Evolutionary conservation across 1,139 yeast species (phyloP).

Genomic region (Diutina pseudorugosa): DNA sequence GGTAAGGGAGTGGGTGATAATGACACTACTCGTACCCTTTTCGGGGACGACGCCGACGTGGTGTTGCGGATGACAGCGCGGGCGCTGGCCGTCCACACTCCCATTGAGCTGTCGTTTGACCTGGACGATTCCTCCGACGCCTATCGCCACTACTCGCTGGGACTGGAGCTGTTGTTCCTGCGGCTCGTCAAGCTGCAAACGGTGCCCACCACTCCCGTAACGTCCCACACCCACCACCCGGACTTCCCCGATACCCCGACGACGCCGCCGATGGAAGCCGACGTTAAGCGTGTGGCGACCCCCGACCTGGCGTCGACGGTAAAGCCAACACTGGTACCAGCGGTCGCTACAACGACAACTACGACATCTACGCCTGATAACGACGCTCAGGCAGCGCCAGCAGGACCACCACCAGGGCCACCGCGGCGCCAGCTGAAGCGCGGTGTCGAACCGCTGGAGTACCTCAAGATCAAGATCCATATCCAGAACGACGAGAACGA

Average conservation of each 20-base stretch:
- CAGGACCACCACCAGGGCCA: background rate
- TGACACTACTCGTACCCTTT: background rate
- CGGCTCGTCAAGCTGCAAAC: background rate
- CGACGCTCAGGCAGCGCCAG: background rate
- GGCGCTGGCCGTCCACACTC: background rate
- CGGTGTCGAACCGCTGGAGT: slow-evolving; percentile 8
- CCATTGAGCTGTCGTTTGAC: background rate
- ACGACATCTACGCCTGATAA: too few relatives aligned
- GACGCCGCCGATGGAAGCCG: background rate
- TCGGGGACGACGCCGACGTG: background rate
- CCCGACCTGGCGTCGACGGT: background rate
- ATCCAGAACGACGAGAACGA: slow-evolving; percentile 22
- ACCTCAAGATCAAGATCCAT: slow-evolving; percentile 20
- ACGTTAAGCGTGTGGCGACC: background rate
- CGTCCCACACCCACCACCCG: background rate
- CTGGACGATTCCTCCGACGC: background rate
- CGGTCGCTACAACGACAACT: background rate
- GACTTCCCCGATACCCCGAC: slow-evolving; percentile 1
- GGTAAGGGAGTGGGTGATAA: background rate
- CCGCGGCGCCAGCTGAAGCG: background rate
- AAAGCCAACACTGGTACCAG: background rate
- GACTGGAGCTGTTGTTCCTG: background rate
- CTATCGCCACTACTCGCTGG: background rate
- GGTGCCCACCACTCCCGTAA: background rate
- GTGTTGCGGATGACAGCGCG: background rate